Percentiles rank a stretch among this genome's conserved stretches.
Evolutionary conservation across 352 stramenopile species (phyloP).

Genomic region (Elongisporangium prolatum): DNA sequence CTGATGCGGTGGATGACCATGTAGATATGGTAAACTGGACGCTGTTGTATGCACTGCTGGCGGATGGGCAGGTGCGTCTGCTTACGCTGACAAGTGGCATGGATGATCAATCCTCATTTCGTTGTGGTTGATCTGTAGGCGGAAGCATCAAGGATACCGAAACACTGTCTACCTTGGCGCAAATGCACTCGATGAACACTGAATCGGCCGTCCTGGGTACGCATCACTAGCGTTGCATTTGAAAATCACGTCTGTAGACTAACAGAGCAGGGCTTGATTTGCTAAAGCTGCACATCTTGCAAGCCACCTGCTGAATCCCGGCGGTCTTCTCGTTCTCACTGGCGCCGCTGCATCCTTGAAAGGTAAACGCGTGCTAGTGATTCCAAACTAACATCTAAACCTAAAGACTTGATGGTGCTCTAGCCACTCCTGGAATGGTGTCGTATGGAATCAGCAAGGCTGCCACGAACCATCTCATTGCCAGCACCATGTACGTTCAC

Average conservation of each 20-base stretch:
- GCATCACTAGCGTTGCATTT: constrained; percentile 2
- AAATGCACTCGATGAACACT: constrained; percentile 80
- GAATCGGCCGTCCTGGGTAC: constrained; percentile 70
- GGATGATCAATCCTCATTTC: constrained; percentile 2
- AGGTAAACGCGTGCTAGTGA: constrained; percentile 12
- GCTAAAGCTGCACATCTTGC: constrained; percentile 74
- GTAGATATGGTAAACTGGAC: constrained; percentile 54
- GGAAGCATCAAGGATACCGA: constrained; percentile 66
- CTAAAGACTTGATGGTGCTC: not conserved
- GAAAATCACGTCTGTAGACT: not conserved
- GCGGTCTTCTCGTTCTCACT: constrained; percentile 79
- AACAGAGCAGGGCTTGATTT: not conserved
- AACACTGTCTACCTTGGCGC: constrained; percentile 49
- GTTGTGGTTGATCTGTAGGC: constrained; percentile 13
- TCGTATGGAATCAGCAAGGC: constrained; percentile 88
- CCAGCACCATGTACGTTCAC: constrained; percentile 65
- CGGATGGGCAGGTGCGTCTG: constrained; percentile 61
- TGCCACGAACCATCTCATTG: constrained; percentile 86
- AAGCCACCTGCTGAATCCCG: constrained; percentile 48
- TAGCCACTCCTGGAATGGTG: constrained; percentile 76
- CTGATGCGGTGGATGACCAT: constrained; percentile 6
- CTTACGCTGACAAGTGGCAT: no score
- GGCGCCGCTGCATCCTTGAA: constrained; percentile 75
- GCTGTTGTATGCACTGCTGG: constrained; percentile 78
- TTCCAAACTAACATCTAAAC: not conserved